These are phyloP conservation scores for Jackrogersella multiformis DNA, from an alignment of 495 filamentous ascomycete genomes.

Conservation along the genomic window DNA sequence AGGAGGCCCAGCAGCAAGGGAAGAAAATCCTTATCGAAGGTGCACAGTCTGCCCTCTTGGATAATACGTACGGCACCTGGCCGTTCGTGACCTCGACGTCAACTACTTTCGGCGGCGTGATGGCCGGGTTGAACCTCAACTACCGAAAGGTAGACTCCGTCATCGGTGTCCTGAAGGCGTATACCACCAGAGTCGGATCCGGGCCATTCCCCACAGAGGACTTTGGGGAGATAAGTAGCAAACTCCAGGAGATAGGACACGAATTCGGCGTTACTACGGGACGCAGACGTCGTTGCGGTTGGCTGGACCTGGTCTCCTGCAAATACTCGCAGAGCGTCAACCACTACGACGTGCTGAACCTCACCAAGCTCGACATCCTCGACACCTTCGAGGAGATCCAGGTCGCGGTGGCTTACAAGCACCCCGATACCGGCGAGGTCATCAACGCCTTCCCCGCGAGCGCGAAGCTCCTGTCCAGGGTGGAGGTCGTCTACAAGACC, in stretches of 20 bases:
- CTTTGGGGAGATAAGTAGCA: constrained; percentile 60
- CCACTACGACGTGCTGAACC: constrained; percentile 62
- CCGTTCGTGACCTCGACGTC: constrained; percentile 30
- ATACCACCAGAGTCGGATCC: constrained; percentile 75
- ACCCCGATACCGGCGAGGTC: constrained; percentile 45
- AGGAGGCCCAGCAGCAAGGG: constrained; percentile 64
- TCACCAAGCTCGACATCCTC: constrained; percentile 73
- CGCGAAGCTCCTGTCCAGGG: constrained; percentile 44
- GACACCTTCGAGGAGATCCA: constrained; percentile 84
- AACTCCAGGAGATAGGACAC: constrained; percentile 55
- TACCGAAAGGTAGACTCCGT: constrained; percentile 49
- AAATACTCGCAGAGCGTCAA: constrained; percentile 77
- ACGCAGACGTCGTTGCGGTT: constrained; percentile 83
- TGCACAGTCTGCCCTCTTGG: constrained; percentile 78
- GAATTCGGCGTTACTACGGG: constrained; percentile 84
- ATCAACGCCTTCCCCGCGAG: constrained; percentile 53
- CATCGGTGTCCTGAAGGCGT: constrained; percentile 90
- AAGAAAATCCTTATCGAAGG: constrained; percentile 82
- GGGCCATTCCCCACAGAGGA: constrained; percentile 90
- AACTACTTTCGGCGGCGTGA: constrained; percentile 33
- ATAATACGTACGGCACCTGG: constrained; percentile 52
- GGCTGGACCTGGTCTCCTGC: constrained; percentile 88
- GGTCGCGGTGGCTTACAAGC: constrained; percentile 77
- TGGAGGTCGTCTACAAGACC: constrained; percentile 74
- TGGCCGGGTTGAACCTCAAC: constrained; percentile 29